Evolutionary conservation across 805 yeast genomes (phyloP), one percentile per base, ranked within the genome.

Genomic region (Candida orba): DNA sequence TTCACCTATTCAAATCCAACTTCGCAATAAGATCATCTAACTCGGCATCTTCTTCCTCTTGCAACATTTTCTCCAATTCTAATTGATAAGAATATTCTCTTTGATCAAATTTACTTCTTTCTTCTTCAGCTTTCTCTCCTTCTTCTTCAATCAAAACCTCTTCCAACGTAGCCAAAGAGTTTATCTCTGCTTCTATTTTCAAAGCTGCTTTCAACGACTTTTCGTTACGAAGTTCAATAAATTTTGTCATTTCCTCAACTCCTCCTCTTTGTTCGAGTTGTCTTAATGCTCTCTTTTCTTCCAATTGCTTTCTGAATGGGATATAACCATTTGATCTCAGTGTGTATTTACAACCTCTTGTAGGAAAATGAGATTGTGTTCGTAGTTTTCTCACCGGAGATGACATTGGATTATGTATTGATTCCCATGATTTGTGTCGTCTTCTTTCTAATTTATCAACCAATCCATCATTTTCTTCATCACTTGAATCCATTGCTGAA

Each of bases 241-340:
- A 52, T 34, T 35, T 48, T 24, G 36, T 50, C 60, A 56, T 56
- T 29, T 44, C 47, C 0, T 52, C 56, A 14, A 24, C 6, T 1
- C 60, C 60, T 8, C 60, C 60, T 13, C 60, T 37, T 9, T 41
- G 36, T 13, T 45, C 33, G 31, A 53, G 22, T 37, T 49, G 54
- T 8, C 24, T 35, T 2, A 41, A n/a, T 6, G 41, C 43, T 37
- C 60, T 40, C 14, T 47, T 39, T 15, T 38, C 40, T 8, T 50
- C 47, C 12, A 54, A n/a, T 9, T 37, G 32, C 18, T 41, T 37
- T 25, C 42, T 42, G 41, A 56, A 56, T 8, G 60, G 58, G 6
- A 49, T 34, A 39, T 54, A 56, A 10, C 43, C 42, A 4, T 40
- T 36, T 13, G 52, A 38, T 33, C 60, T 34, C 12, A 56, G 45